Evolutionary conservation across 148 eudicot species (phyloP), one percentile per base, ranked within the genome.

Genomic region (Selenicereus undatus): DNA sequence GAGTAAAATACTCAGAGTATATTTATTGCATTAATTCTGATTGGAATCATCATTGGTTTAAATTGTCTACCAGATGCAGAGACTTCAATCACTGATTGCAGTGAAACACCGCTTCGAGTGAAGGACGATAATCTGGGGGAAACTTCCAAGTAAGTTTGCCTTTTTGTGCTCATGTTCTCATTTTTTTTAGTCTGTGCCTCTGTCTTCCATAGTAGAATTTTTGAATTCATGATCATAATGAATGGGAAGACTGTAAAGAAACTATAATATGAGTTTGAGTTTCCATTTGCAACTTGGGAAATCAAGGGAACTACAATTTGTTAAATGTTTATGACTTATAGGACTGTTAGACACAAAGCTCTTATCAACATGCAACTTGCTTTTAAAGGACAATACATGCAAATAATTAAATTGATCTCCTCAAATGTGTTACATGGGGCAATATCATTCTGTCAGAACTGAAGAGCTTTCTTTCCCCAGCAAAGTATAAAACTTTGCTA

Each of bases 131-230:
- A 82, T 80, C 71, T 75, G 51, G 86, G 79, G 66, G 78, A 68
- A 79, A 79, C 87, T 87, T 84, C 86, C 82, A 71, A 87, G 96
- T 90, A 86, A 86, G 90, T 71, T 82, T 74, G 64, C 24, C 36
- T 11, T 26, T 66, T 72, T 73, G 32, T 72, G 80, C 83, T 71
- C 58, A n/a, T 65, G 20, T 35, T 62, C 18, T 66, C 3, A 39
- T 39, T 62, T 10, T n/a, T 62, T 48, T 9, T 48, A 48, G 52
- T 48, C 14, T 48, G 52, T 48, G 52, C 14, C 51, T 48, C 52
- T 48, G 14, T 48, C 52, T 48, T 48, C 13, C 52, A 48, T 8
- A 48, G 14, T 48, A 48, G 14, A 4, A 39, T 39, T 39, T 0
- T 48, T 10, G 52, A 48, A 10, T 10, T 48, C 62, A 56, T 56